phyloP scores from a whole-genome alignment of 148 eudicot genomes.

The Vaccinium vitisidaea region DNA sequence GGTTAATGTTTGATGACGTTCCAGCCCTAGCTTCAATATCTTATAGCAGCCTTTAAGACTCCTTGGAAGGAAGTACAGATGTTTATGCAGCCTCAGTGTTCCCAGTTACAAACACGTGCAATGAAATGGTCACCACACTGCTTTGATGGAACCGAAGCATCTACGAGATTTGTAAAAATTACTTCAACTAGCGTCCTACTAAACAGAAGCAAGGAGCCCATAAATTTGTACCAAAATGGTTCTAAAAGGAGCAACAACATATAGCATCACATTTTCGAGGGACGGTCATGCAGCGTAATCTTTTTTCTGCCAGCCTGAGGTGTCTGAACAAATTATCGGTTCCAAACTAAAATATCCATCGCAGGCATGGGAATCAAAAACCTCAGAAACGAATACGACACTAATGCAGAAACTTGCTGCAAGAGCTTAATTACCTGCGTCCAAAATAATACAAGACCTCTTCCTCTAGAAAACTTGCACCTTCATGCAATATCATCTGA shows the following conservation, averaged over 20 bases:
- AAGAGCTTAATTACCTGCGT: background rate
- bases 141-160: background rate
- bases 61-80: background rate
- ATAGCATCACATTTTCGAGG: background rate
- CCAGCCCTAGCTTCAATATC: background rate
- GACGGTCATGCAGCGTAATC: background rate
- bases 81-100: background rate
- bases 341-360: background rate
- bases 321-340: background rate
- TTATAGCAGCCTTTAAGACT: background rate
- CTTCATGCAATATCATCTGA: background rate
- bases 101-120: background rate
- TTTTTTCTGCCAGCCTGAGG: background rate
- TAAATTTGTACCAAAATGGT: background rate
- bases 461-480: background rate
- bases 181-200: background rate
- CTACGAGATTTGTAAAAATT: background rate
- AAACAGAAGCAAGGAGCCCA: background rate
- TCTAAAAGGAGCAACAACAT: slow-evolving; percentile 10
- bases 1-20: background rate
- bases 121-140: background rate
- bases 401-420: background rate
- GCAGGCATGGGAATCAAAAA: background rate
- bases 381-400: background rate
- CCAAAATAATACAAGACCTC: background rate